phyloP scores from a whole-genome alignment of 164 flowering plant genomes.

The Stephania cephalantha region DNA sequence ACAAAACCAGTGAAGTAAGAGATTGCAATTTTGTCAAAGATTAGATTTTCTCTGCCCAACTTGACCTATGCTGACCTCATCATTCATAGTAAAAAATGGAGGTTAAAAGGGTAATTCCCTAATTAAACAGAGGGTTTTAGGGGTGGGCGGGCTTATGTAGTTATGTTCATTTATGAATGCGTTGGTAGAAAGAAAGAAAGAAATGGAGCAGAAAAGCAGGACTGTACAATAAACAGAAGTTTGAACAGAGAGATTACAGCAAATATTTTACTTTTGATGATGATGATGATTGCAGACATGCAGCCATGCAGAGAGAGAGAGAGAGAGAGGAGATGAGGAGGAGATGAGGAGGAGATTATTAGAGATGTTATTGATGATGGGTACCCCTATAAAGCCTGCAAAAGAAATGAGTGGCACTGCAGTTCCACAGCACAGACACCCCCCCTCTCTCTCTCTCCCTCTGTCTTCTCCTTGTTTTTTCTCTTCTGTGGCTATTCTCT shows the following conservation, averaged over 20 bases:
- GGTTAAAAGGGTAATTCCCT: too few relatives aligned
- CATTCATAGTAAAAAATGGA: background rate
- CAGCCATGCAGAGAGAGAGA: slow-evolving; percentile 11
- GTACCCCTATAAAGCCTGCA: slow-evolving; percentile 21
- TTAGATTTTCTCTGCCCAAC: background rate
- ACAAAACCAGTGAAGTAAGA: background rate
- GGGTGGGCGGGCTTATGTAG: too few relatives aligned
- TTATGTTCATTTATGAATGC: background rate
- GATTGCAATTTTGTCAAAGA: background rate
- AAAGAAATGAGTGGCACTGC: slow-evolving; percentile 23
- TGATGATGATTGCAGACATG: slow-evolving; percentile 43
- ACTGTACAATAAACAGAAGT: slow-evolving; percentile 53
- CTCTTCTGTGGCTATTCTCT: slow-evolving; percentile 1
- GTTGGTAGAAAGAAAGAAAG: too few relatives aligned
- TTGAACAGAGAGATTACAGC: slow-evolving; percentile 46
- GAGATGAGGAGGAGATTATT: background rate
- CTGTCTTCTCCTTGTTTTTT: slow-evolving; percentile 1
- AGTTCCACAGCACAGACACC: slow-evolving; percentile 8
- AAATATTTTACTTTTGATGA: slow-evolving; percentile 48
- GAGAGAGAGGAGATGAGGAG: slow-evolving; percentile 5
- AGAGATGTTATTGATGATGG: slow-evolving; percentile 12
- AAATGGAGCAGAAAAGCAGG: slow-evolving; percentile 3
- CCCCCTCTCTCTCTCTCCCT: slow-evolving; percentile 8
- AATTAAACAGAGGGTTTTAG: too few relatives aligned
- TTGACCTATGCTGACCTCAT: background rate